These are phyloP conservation scores for Fomitopsis serialis DNA, from an alignment of 768 basidiomycete genomes.

Conservation along the genomic window DNA sequence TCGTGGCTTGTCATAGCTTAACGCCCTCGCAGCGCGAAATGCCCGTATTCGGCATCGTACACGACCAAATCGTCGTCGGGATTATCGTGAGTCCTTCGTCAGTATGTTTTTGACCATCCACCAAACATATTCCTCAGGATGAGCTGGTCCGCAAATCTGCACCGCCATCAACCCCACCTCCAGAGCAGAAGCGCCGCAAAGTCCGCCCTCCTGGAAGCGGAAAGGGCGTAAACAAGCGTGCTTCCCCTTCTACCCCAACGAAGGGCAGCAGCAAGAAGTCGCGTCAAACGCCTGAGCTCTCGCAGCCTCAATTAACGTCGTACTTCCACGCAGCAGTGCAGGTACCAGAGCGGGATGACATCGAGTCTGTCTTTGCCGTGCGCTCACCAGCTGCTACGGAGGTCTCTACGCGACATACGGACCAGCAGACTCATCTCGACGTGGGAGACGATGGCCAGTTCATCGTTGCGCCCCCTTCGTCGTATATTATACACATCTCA, in stretches of 20 bases:
- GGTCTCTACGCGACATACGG: background rate
- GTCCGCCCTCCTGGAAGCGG: background rate
- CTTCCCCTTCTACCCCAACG: constrained; percentile 13
- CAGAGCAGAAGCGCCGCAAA: background rate
- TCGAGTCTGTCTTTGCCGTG: background rate
- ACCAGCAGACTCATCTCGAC: too few species aligned
- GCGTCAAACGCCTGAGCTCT: constrained; percentile 14
- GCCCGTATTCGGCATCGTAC: constrained; percentile 74
- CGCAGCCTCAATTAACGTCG: constrained; percentile 15
- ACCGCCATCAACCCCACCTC: background rate
- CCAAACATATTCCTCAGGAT: constrained; percentile 35
- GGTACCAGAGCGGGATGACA: background rate
- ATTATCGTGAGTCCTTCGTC: constrained; percentile 52
- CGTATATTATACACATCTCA: constrained; percentile 37
- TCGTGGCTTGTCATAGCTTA: background rate
- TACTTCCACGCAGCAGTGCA: constrained; percentile 15
- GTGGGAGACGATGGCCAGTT: too few species aligned
- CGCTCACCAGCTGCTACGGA: background rate
- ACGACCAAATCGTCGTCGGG: constrained; percentile 61
- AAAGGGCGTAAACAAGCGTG: constrained; percentile 11
- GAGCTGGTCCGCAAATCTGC: constrained; percentile 34
- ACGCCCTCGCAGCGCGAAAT: constrained; percentile 60
- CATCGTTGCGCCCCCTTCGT: too few species aligned
- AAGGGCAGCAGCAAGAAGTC: constrained; percentile 27
- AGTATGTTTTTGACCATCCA: background rate